Base-by-base conservation (phyloP, 148 eudicot genomes). In the Cornus controversa region DNA sequence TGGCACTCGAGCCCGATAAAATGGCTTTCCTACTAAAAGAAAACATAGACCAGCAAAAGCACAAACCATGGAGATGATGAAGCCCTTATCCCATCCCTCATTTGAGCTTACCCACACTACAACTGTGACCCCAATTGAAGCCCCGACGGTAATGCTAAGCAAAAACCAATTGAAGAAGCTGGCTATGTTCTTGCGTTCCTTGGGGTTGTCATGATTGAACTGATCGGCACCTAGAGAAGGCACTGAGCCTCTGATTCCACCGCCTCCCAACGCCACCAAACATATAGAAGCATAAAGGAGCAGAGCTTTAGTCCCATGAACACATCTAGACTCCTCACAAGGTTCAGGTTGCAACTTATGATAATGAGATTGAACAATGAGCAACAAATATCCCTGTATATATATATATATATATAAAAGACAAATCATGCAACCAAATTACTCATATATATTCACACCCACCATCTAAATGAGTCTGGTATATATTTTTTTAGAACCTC, bases 191-290 rank as follows among this genome's bases (percentile, higher is more conserved):
- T 75, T 75, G 62, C 71, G 45, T 63, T 68, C 71, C 62, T 75
- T 47, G 0, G 71, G 71, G 18, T 65, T 50, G 27, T 66, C 42
- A 10, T 75, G 71, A 6, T 75, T 64, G 26, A 75, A 75, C 62
- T 75, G 78, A 66, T 75, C 71, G 8, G 71, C 78, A 16, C 78
- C 78, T 27, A 75, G 18, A 66, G 78, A 22, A 42, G 78, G 78
- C 36, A 66, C 25, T 66, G 78, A 66, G 1, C 78, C 78, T 68
- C 62, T 66, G 34, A 75, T 66, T 2, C 63, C 78, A 45, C 71
- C 77, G 5, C 67, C 70, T 8, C 77, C 77, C 24, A 75, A 31
- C 4, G 70, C 77, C 70, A 65, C 45, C 27, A 75, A 28, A 58
- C 18, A 64, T 26, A 75, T 66, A 14, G 69, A 66, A 6, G 57